Base-by-base conservation (phyloP, 1,284 basidiomycete species). In the Apiotrichum mycotoxinovorans region DNA sequence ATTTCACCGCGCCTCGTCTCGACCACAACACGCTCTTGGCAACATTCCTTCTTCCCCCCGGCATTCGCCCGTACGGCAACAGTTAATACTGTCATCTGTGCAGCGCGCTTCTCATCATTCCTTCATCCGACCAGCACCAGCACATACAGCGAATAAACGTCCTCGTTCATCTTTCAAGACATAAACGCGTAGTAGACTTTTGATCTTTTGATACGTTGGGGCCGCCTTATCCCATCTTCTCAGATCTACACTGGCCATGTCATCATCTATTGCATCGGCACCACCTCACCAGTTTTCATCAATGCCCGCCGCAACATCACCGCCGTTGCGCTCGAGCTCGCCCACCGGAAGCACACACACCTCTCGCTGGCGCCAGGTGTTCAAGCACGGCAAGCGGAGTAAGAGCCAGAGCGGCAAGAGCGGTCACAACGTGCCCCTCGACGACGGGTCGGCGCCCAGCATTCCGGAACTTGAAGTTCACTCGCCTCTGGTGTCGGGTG, bases 391-490 rank as follows among this genome's bases (percentile, higher is more conserved):
- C 27, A 56, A 51, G 49, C 38, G 34, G 30, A 41, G 34, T 25
- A 56, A 56, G 45, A 46, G 41, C 45, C 22, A 22, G 20, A 35
- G 33, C 26, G 46, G 46, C 10, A 48, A 48, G 15, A 25, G 33
- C 18, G 20, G 35, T 18, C 37, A 45, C 20, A 40, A 37, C 41
- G 27, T 33, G 43, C 45, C 37, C 34, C 20, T 26, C 7, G 46
- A 38, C 10, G 43, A 12, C 27, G 57, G 52, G 17, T 26, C 35
- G 3, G 53, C 54, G 1, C 62, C 62, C 2, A 51, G 51, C 18
- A 55, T 63, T 35, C 62, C 62, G 12, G 58, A 60, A 27, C 50
- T 63, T 15, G 58, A 58, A 15, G 43, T 58, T 10, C 58, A 60
- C 27, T 33, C 57, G 4, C 52, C 56, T 18, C 51, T 54, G 38